phyloP scores from a whole-genome alignment of 2,329 filamentous ascomycete genomes.

The Arachnomyces sp. region DNA sequence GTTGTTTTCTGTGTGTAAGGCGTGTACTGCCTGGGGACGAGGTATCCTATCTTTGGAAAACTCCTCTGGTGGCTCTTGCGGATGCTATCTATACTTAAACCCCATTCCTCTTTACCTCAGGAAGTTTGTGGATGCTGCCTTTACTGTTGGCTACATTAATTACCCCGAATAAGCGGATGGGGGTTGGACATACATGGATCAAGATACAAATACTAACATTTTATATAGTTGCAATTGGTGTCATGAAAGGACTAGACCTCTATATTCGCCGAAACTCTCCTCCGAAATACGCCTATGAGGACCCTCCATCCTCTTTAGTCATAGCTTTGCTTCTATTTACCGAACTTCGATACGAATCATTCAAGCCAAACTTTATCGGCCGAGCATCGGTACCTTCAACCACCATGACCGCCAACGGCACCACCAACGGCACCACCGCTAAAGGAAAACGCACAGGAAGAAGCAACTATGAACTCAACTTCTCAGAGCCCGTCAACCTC shows the following conservation, averaged over 20 bases:
- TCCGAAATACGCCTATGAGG: conserved; percentile 25
- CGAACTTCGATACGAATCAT: conserved; percentile 38
- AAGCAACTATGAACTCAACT: conserved; percentile 19
- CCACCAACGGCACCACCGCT: background rate
- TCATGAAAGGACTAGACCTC: conserved; percentile 37
- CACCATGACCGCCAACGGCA: background rate
- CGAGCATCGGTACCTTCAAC: conserved; percentile 13
- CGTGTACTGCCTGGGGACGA: no score
- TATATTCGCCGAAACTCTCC: conserved; percentile 27
- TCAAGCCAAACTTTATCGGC: conserved; percentile 34
- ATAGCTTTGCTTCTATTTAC: conserved; percentile 30
- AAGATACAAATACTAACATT: no score
- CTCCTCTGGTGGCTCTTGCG: no score
- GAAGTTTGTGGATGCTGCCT: no score
- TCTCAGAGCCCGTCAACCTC: conserved; percentile 30
- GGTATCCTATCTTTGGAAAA: no score
- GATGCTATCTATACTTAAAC: no score
- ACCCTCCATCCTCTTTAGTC: conserved; percentile 20
- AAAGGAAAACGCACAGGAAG: background rate
- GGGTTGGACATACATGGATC: no score
- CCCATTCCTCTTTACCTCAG: no score
- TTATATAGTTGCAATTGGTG: conserved; percentile 20
- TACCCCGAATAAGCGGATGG: no score
- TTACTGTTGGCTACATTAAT: no score
- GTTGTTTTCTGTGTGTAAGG: no score